These are phyloP conservation scores for Coccinonectria pachysandricola DNA, from an alignment of 2,329 filamentous ascomycete genomes.

Conservation along the genomic window DNA sequence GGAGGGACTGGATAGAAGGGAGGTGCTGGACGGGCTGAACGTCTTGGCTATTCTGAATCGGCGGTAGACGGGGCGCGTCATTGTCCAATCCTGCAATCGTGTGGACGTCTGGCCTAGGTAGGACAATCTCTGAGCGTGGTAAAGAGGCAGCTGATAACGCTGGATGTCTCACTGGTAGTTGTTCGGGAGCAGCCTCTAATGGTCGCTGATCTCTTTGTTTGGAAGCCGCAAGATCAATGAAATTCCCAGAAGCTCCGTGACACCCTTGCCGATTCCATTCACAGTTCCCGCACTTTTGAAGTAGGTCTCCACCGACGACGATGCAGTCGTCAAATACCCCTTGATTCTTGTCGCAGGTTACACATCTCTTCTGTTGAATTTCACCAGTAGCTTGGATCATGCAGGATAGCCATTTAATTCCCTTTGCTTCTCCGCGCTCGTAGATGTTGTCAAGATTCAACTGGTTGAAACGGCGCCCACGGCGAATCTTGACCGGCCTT, in stretches of 20 bases:
- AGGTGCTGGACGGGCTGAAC: no score
- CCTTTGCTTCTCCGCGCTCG: constrained; percentile 30
- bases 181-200: no score
- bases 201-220: constrained; percentile 9
- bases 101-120: no score
- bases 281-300: constrained; percentile 40
- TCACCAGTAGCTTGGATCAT: constrained; percentile 41
- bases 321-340: constrained; percentile 37
- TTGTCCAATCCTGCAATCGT: no score
- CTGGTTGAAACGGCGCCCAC: constrained; percentile 30
- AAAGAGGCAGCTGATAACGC: no score
- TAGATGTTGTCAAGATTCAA: constrained; percentile 31
- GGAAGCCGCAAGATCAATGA: constrained; percentile 10
- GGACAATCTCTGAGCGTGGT: no score
- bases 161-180: no score
- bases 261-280: constrained; percentile 36
- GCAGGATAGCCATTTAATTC: constrained; percentile 35
- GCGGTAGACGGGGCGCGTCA: no score
- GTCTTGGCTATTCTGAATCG: no score
- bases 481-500: constrained; percentile 31
- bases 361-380: constrained; percentile 29
- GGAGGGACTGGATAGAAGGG: no score
- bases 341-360: constrained; percentile 30
- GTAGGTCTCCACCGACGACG: constrained; percentile 29
- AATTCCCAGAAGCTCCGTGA: constrained; percentile 20